Evolutionary conservation across 2,329 filamentous ascomycete species (phyloP).

Genomic region (Nannizziopsis barbatae): DNA sequence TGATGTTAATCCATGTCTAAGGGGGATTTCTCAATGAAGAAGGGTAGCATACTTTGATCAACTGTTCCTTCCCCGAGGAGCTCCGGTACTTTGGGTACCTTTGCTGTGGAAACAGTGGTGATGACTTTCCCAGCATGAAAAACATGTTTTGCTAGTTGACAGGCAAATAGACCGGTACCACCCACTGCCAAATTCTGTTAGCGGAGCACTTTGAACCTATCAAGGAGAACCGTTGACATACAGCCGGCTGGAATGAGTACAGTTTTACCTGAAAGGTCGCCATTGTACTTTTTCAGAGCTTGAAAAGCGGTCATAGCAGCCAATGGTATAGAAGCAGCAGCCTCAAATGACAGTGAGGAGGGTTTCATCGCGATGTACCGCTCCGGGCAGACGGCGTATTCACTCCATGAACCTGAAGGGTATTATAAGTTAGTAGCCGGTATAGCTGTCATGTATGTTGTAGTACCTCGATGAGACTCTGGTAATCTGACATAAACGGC

Average conservation of each 20-base stretch:
- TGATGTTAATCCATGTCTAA: conserved; percentile 1
- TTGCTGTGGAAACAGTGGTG: conserved; percentile 44
- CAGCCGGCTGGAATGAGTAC: conserved; percentile 42
- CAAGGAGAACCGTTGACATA: conserved; percentile 13
- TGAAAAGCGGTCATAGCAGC: conserved; percentile 38
- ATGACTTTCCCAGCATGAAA: conserved; percentile 41
- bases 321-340: conserved; percentile 36
- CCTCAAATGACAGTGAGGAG: conserved; percentile 30
- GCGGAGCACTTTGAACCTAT: neutral
- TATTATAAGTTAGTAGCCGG: neutral
- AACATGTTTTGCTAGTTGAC: conserved; percentile 43
- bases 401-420: conserved; percentile 27
- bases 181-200: conserved; percentile 27
- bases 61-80: conserved; percentile 36
- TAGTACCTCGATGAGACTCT: conserved; percentile 23
- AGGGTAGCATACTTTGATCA: conserved; percentile 30
- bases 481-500: conserved; percentile 30
- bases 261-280: conserved; percentile 42
- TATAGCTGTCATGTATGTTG: neutral
- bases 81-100: conserved; percentile 38
- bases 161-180: conserved; percentile 37
- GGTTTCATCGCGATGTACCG: conserved; percentile 33
- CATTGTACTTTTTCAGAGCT: conserved; percentile 33
- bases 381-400: conserved; percentile 28
- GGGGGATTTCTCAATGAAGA: neutral